Base-by-base conservation (phyloP, 31 red algal genomes). In the Endocladia muricata region DNA sequence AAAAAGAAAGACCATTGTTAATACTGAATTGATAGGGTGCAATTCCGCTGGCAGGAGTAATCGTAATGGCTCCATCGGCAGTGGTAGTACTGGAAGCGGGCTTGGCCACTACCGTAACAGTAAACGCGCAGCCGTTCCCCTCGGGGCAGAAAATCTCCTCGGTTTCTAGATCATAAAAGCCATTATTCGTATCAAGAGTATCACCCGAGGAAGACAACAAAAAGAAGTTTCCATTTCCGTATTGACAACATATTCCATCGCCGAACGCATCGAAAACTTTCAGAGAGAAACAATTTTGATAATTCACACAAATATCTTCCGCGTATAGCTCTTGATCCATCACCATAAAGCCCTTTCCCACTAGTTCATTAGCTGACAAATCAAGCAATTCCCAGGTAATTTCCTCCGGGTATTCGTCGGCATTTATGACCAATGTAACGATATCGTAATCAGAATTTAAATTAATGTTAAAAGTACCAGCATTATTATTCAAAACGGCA, bases 301-400 rank as follows among this genome's bases (percentile, higher is more conserved):
- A 52, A 52, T 52, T 52, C 47, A 52, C 47, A n/a, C 47, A 52
- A 52, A 52, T n/a, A 52, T 52, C n/a, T 52, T 52, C 47, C 11
- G 47, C n/a, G n/a, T 15, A 11, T 13, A 52, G 13, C n/a, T 15
- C 47, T 15, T 52, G 13, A 11, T 13, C n/a, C 47, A n/a, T n/a
- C 11, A 11, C n/a, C n/a, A 52, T 15, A 52, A 52, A 15, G 13
- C 47, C 47, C n/a, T 13, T 15, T 52, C 13, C 47, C 47, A 52
- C 47, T 52, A 52, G n/a, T 52, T 52, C 47, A 52, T 52, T 52
- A 52, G 13, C n/a, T 13, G 47, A 15, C 47, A 15, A 11, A 52
- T 52, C 47, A 52, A 15, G n/a, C n/a, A 52, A 11, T 52, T 52
- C 13, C 47, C 47, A 52, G 13, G 47, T 52, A 52, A 15, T 52